Conservation (phyloP, 768 basidiomycete genomes). For the Tulasnella sp. region DNA sequence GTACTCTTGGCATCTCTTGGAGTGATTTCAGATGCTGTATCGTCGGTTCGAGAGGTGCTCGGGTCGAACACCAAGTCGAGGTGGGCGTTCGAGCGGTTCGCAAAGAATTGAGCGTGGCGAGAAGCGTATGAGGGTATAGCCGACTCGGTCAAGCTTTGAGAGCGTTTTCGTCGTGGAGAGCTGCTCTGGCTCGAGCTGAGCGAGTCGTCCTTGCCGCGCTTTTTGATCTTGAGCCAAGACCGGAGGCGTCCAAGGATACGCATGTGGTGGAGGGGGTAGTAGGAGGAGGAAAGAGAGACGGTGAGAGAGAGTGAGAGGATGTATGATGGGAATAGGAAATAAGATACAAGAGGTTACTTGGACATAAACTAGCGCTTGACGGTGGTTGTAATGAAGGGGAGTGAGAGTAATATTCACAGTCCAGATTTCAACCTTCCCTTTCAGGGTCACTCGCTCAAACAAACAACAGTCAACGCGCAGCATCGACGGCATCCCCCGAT, state of each 20-base stretch:
- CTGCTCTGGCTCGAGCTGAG: neutral
- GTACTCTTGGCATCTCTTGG: neutral
- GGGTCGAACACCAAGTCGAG: neutral
- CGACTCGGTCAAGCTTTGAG: neutral
- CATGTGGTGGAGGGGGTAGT: neutral
- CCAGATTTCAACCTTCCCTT: neutral
- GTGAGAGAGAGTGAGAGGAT: neutral
- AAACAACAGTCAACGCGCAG: neutral
- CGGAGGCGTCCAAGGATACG: neutral
- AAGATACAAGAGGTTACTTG: neutral
- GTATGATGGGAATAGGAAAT: neutral
- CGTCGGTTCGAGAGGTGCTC: neutral
- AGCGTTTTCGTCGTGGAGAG: neutral
- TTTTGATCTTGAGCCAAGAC: neutral
- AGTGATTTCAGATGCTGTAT: neutral
- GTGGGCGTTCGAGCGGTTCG: neutral
- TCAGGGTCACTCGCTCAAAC: neutral
- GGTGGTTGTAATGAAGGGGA: neutral
- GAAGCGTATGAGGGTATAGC: neutral
- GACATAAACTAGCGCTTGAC: neutral
- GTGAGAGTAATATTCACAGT: neutral
- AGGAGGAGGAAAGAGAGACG: neutral
- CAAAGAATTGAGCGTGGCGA: neutral
- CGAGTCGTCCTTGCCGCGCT: conserved; percentile 1
- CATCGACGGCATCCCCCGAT: neutral